Conservation (phyloP, 2,329 filamentous ascomycete species). For the Claviceps pazoutovae region DNA sequence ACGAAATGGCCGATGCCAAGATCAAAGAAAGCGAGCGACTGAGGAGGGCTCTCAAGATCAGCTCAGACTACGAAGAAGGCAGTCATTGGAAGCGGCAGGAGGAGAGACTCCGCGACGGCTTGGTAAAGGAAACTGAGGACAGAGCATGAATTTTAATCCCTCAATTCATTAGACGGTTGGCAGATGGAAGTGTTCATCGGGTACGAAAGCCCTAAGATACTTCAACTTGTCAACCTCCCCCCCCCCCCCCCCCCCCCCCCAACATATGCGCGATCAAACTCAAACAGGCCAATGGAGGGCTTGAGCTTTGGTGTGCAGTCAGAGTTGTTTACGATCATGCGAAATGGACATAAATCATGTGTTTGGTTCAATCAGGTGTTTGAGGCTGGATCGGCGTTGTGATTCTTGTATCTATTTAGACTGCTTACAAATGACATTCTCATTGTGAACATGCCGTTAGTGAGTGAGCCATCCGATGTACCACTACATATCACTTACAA, state of each 20-base stretch:
- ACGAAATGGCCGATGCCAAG: conserved; percentile 92
- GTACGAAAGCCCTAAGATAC: background rate
- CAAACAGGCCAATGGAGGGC: background rate
- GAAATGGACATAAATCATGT: background rate
- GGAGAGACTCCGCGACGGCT: conserved; percentile 41
- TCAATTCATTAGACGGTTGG: no score
- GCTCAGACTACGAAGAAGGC: conserved; percentile 72
- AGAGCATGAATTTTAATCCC: background rate
- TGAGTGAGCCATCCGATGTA: background rate
- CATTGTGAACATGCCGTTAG: background rate
- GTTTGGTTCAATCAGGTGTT: background rate
- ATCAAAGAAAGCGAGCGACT: conserved; percentile 87
- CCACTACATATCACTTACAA: background rate
- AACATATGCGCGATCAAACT: background rate
- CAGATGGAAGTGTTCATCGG: background rate
- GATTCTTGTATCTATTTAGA: background rate
- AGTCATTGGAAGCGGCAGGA: conserved; percentile 77
- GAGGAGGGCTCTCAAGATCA: conserved; percentile 74
- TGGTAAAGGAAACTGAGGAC: conserved; percentile 24
- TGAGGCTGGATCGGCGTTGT: background rate
- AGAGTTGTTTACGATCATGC: background rate
- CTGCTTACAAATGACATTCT: background rate
- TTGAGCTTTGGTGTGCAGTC: background rate
- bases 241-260: no score
- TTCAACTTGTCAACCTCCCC: background rate